Percentiles rank a stretch among this genome's conserved stretches.
phyloP scores from a whole-genome alignment of 176 grass and related monocot species.

The Zizania latifolia region DNA sequence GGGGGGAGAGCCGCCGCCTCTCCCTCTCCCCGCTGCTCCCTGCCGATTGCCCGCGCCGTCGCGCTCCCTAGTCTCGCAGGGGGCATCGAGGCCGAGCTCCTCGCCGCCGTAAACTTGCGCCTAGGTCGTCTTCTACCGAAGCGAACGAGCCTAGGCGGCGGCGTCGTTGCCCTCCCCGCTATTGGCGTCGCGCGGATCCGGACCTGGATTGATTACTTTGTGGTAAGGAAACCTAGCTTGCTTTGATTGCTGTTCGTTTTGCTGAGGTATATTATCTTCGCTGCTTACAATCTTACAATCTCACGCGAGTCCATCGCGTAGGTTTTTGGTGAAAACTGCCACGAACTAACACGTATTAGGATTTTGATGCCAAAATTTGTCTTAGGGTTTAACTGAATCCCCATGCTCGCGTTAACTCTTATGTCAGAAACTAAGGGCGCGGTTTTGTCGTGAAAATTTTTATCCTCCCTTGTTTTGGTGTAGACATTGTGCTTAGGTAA shows the following conservation, averaged over 20 bases:
- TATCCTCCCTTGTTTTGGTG: background rate
- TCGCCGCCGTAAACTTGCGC: background rate
- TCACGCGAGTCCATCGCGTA: no score
- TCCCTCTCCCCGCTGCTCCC: background rate
- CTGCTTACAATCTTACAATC: no score
- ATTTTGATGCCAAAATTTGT: no score
- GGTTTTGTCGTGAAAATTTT: background rate
- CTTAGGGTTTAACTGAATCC: background rate
- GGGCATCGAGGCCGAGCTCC: background rate
- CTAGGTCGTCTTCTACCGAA: background rate
- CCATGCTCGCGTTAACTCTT: background rate
- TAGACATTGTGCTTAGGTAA: background rate
- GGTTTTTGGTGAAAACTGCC: no score
- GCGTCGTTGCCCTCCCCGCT: background rate
- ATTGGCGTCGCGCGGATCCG: background rate
- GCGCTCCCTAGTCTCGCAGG: background rate
- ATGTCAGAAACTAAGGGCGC: background rate
- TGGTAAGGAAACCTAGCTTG: background rate
- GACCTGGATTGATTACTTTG: background rate
- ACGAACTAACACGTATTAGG: no score
- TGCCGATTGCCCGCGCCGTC: background rate
- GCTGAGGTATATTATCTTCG: background rate
- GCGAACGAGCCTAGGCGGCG: background rate
- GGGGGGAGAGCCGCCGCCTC: background rate
- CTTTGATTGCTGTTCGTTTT: background rate